Evolutionary conservation across 1,284 basidiomycete species (phyloP), one percentile per base, ranked within the genome.

Genomic region (Puccinia coronata): DNA sequence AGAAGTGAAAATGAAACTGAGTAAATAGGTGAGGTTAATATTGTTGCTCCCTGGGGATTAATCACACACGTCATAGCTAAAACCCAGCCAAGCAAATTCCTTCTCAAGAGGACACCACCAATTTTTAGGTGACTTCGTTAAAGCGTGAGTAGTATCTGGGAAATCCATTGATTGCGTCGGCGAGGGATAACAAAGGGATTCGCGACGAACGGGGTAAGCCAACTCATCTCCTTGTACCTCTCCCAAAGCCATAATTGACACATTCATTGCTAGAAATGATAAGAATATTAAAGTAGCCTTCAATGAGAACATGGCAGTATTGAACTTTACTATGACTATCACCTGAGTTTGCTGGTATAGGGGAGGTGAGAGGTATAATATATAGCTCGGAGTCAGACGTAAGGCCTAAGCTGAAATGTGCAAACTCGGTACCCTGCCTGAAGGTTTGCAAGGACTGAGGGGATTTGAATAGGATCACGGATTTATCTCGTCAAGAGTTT

Each of bases 81-180:
- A 80, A 4, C 78, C 78, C 11, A 80, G 57, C 78, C 78, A 80
- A n/a, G 55, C 28, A 43, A 41, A 81, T 69, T 81, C 78, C 11
- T 61, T 43, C 57, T 28, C n/a, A 41, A 28, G 18, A 49, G 49
- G 34, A 61, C 78, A 80, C 78, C 78, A 80, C 69, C 69, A 80
- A 47, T 57, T 47, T 75, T 75, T 20, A 36, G 47, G 12, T 59
- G 51, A 9, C 12, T 73, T 14, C n/a, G 12, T 28, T 36, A 53
- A 23, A 11, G 36, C 55, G 25, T 25, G 11, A 34, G 23, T 16
- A 41, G 31, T 36, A 11, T 25, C 47, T 36, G 70, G 70, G 25
- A 72, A n/a, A 72, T 53, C 34, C 18, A 72, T 4, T 23, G 41
- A 49, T 51, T 55, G 47, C 1, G 70, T 72, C n/a, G 70, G 43